Evolutionary conservation across 345 rosid genomes (phyloP).

Genomic region (Geranium rotundifolium): DNA sequence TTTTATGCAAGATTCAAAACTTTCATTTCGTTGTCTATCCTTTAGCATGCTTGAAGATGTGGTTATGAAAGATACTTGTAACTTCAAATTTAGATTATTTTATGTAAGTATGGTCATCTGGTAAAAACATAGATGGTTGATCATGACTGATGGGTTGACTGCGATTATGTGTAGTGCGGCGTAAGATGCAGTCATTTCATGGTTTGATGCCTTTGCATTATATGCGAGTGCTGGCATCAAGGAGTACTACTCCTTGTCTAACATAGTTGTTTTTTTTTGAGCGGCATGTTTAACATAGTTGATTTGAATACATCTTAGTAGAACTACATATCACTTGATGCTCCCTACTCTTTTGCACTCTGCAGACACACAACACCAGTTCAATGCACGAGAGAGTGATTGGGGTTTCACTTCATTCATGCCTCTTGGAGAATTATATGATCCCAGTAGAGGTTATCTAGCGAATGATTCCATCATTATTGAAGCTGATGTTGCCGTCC

Average conservation of each 20-base stretch:
- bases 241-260: not conserved
- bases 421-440: conserved; percentile 41
- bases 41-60: not conserved
- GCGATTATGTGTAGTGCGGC: not conserved
- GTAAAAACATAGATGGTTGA: not conserved
- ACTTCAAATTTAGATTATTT: not conserved
- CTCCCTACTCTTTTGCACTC: not conserved
- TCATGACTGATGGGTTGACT: not conserved
- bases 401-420: conserved; percentile 60
- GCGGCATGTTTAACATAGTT: not conserved
- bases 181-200: not conserved
- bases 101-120: not conserved
- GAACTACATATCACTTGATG: not conserved
- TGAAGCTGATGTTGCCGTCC: conserved; percentile 51
- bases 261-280: too few relatives aligned
- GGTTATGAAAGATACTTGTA: not conserved
- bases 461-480: conserved; percentile 35
- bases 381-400: conserved; percentile 38
- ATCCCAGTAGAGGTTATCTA: conserved; percentile 39
- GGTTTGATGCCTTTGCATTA: not conserved
- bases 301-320: not conserved
- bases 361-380: conserved; percentile 49
- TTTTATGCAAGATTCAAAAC: too few relatives aligned
- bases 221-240: not conserved
- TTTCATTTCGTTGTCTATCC: too few relatives aligned